Evolutionary conservation across 345 rosid genomes (phyloP).

Genomic region (Isatis tinctoria): DNA sequence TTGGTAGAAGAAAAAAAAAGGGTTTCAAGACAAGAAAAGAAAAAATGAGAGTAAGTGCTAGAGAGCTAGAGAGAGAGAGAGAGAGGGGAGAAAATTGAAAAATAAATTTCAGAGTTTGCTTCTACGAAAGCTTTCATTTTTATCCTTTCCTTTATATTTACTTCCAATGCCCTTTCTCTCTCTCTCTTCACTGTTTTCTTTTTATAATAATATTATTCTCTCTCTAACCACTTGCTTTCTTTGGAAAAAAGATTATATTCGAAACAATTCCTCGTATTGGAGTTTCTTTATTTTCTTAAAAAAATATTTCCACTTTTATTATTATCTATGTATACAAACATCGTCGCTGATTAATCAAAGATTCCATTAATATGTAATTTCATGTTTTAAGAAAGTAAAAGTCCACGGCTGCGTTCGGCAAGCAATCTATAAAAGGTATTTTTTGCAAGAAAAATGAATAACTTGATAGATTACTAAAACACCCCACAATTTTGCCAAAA

Average conservation of each 20-base stretch:
- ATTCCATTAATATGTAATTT: constrained; percentile 31
- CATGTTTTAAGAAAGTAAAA: constrained; percentile 31
- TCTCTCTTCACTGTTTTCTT: constrained; percentile 4
- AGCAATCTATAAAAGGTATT: constrained; percentile 23
- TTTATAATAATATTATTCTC: constrained; percentile 23
- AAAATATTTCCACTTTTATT: constrained; percentile 15
- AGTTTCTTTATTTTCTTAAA: constrained; percentile 13
- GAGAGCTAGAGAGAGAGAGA: background rate
- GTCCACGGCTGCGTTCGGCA: constrained; percentile 31
- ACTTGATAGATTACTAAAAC: background rate
- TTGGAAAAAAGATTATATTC: constrained; percentile 31
- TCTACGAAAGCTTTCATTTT: constrained; percentile 46
- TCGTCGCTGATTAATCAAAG: constrained; percentile 24
- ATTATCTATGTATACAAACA: constrained; percentile 23
- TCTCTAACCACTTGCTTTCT: constrained; percentile 48
- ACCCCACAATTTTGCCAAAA: constrained; percentile 20
- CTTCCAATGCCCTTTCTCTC: constrained; percentile 22
- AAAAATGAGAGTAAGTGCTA: constrained; percentile 28
- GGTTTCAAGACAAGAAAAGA: background rate
- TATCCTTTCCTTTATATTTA: constrained; percentile 29
- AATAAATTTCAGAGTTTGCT: constrained; percentile 32
- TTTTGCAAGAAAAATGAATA: constrained; percentile 19
- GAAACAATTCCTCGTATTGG: constrained; percentile 30
- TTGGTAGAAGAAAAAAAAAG: constrained; percentile 11
- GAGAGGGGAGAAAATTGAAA: background rate